Evolutionary conservation across 2,329 filamentous ascomycete genomes (phyloP).

Genomic region (Ophiocordyceps camponoti-leonardi): DNA sequence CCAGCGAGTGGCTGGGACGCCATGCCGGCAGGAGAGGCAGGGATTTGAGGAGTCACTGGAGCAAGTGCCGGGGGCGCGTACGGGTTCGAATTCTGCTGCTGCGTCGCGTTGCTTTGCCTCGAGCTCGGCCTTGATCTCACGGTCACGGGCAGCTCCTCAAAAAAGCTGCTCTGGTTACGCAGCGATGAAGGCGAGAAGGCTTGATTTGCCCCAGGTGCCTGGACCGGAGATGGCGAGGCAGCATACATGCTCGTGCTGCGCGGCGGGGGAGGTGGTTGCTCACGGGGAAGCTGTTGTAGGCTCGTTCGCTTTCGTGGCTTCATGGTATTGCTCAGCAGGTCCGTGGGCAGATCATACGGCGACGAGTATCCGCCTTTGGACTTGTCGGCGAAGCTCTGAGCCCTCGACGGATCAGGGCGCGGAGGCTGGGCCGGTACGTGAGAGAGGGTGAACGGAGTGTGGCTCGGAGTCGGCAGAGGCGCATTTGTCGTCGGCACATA

Average conservation of each 20-base stretch:
- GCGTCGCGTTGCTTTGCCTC: conserved; percentile 27
- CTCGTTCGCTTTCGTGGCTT: conserved; percentile 51
- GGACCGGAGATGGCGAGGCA: conserved; percentile 8
- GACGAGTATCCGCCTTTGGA: conserved; percentile 84
- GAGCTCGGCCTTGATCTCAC: conserved; percentile 44
- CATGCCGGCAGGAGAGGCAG: conserved; percentile 1
- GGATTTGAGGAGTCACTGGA: conserved; percentile 9
- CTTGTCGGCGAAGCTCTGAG: conserved; percentile 79
- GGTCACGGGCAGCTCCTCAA: conserved; percentile 56
- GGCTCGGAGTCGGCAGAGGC: conserved; percentile 6
- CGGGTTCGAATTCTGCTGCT: conserved; percentile 20
- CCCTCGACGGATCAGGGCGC: conserved; percentile 33
- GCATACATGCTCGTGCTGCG: conserved; percentile 43
- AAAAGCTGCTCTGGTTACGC: conserved; percentile 42
- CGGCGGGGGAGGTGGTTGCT: conserved; percentile 28
- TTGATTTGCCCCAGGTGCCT: conserved; percentile 12
- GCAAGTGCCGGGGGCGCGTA: conserved; percentile 2
- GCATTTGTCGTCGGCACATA: conserved; percentile 7
- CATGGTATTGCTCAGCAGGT: conserved; percentile 38
- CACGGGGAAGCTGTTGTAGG: conserved; percentile 34
- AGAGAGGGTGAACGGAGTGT: conserved; percentile 9
- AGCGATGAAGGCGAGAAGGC: conserved; percentile 18
- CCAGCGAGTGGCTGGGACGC: conserved; percentile 6
- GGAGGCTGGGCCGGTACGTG: conserved; percentile 20
- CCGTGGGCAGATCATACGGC: conserved; percentile 87